Conservation (phyloP, 495 filamentous ascomycete genomes). For the Viridothelium virens region DNA sequence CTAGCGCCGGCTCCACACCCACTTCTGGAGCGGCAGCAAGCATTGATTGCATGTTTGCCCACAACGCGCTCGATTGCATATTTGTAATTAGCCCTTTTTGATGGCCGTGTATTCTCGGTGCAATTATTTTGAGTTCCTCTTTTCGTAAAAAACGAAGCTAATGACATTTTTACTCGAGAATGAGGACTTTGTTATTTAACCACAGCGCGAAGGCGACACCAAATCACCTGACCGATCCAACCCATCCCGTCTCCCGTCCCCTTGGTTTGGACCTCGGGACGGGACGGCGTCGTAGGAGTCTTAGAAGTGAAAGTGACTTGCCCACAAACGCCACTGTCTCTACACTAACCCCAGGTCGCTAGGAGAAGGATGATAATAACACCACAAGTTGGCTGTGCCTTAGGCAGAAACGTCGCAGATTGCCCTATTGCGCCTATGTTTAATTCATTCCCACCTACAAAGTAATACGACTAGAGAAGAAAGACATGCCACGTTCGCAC, state of each 20-base stretch:
- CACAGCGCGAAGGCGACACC: conserved; percentile 1
- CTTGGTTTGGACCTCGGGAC: too few species aligned
- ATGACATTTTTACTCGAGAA: not conserved
- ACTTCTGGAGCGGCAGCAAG: not conserved
- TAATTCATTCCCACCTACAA: too few species aligned
- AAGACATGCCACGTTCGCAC: not conserved
- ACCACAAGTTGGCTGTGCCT: not conserved
- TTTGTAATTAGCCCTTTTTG: not conserved
- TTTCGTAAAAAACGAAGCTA: too few species aligned
- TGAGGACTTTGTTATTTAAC: not conserved
- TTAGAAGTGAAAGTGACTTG: too few species aligned
- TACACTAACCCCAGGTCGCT: not conserved
- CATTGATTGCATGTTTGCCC: not conserved
- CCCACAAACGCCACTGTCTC: too few species aligned
- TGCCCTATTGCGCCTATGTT: not conserved
- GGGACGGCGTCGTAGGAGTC: too few species aligned
- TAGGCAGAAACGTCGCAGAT: not conserved
- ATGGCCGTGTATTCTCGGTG: not conserved
- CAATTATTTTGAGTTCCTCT: too few species aligned
- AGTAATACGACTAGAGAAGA: not conserved
- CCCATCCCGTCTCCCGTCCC: too few species aligned
- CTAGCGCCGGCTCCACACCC: not conserved
- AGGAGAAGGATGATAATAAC: not conserved
- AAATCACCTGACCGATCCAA: not conserved
- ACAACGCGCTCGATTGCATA: not conserved